Evolutionary conservation across 345 rosid genomes (phyloP).

Genomic region (Noccaea bulbosa): DNA sequence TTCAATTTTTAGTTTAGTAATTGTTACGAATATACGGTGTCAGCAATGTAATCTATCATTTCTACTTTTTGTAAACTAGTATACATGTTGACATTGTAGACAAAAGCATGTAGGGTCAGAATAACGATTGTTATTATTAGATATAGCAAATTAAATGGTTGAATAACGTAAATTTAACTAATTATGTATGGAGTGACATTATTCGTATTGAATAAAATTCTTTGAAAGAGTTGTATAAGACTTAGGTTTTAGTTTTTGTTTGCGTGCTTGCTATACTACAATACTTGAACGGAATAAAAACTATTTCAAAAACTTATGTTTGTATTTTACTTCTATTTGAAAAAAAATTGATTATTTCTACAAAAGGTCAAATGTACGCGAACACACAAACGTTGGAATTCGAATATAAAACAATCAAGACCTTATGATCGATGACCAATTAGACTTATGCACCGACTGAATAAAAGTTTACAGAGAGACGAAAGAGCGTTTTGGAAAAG

Average conservation of each 20-base stretch:
- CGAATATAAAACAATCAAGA: constrained; percentile 1
- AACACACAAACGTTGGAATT: not conserved
- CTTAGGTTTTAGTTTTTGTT: not conserved
- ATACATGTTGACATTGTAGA: not conserved
- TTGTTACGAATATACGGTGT: not conserved
- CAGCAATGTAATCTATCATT: not conserved
- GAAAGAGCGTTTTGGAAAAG: not conserved
- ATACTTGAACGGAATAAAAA: too few species aligned
- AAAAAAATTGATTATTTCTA: not conserved
- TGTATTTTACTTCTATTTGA: not conserved
- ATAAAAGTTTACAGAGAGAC: not conserved
- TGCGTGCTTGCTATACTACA: not conserved
- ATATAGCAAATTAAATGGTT: too few species aligned
- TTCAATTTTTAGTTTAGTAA: not conserved
- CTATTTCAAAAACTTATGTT: not conserved
- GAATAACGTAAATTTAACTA: too few species aligned
- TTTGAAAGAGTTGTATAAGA: not conserved
- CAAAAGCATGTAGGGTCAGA: too few species aligned
- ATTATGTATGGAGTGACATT: too few species aligned
- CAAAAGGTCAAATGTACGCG: not conserved
- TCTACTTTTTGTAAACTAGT: not conserved
- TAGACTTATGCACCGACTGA: constrained; percentile 14
- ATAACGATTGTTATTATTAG: too few species aligned
- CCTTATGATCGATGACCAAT: not conserved
- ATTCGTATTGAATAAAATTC: too few species aligned